A percentile compares a stretch with the other conserved stretches of the same genome.
These are phyloP conservation scores for Zymoseptoria crescenta DNA, from an alignment of 2,329 filamentous ascomycete genomes.

Conservation along the genomic window DNA sequence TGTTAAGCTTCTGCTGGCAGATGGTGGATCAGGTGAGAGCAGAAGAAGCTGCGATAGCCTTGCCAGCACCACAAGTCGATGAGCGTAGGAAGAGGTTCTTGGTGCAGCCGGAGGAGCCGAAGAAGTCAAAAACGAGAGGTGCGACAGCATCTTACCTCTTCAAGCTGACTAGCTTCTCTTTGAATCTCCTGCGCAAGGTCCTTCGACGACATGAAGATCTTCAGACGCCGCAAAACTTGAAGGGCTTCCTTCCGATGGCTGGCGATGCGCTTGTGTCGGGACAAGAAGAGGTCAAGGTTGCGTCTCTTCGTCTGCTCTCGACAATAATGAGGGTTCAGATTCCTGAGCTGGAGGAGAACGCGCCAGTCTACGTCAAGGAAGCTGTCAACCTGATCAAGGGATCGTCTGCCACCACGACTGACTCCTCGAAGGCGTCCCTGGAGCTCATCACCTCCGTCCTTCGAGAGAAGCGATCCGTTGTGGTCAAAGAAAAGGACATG, in stretches of 20 bases:
- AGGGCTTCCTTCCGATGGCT: constrained; percentile 79
- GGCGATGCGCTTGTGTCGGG: constrained; percentile 77
- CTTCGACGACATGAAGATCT: constrained; percentile 77
- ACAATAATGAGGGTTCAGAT: constrained; percentile 78
- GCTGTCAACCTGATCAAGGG: constrained; percentile 73
- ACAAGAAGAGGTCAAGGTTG: constrained; percentile 88
- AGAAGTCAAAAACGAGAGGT: constrained; percentile 49
- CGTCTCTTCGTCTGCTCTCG: constrained; percentile 75
- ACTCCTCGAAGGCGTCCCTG: constrained; percentile 77
- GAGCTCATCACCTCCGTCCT: constrained; percentile 83
- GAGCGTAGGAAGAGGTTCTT: constrained; percentile 48
- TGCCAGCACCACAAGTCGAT: constrained; percentile 4
- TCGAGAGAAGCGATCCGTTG: constrained; percentile 67
- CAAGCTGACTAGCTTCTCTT: constrained; percentile 79
- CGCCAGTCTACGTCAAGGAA: constrained; percentile 74
- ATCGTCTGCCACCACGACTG: constrained; percentile 69
- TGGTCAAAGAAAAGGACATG: constrained; percentile 71
- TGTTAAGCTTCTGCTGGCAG: constrained; percentile 92
- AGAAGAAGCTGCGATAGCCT: constrained; percentile 11
- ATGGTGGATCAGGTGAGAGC: constrained; percentile 76
- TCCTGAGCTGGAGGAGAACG: constrained; percentile 58
- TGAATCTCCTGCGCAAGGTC: constrained; percentile 80
- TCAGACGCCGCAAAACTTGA: constrained; percentile 68
- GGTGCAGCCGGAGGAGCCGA: constrained; percentile 66
- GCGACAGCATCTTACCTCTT: constrained; percentile 71